These are phyloP conservation scores for Leishmania major DNA, from an alignment of 208 protist species.

Conservation along the genomic window DNA sequence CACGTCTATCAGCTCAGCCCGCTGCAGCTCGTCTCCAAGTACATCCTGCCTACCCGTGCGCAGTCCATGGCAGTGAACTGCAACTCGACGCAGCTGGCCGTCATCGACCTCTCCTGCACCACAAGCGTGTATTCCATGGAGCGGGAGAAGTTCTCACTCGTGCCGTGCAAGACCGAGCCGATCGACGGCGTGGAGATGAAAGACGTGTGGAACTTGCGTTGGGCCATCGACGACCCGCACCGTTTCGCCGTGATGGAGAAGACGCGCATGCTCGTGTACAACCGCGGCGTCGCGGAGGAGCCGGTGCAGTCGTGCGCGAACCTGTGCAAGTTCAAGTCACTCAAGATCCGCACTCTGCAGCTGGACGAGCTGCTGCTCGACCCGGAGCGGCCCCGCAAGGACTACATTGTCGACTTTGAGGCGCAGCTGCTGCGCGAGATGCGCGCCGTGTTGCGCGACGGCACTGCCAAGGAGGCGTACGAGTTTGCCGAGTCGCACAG, in stretches of 20 bases:
- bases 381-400: slow-evolving; percentile 88
- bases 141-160: slow-evolving; percentile 53
- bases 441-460: slow-evolving; percentile 58
- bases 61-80: slow-evolving; percentile 92
- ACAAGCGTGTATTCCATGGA: slow-evolving; percentile 75
- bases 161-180: slow-evolving; percentile 60
- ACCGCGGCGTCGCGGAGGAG: slow-evolving; percentile 89
- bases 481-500: slow-evolving; percentile 93
- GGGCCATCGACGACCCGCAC: slow-evolving; percentile 93
- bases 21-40: slow-evolving; percentile 82
- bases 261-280: slow-evolving; percentile 94
- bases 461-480: slow-evolving; percentile 88
- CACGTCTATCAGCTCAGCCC: slow-evolving; percentile 91
- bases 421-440: slow-evolving; percentile 91
- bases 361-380: slow-evolving; percentile 95
- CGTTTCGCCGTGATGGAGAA: slow-evolving; percentile 96
- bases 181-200: slow-evolving; percentile 90
- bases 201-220: slow-evolving; percentile 95
- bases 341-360: slow-evolving; percentile 88
- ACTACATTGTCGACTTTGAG: slow-evolving; percentile 90
- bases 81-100: slow-evolving; percentile 81
- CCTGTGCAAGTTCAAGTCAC: slow-evolving; percentile 93
- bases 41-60: slow-evolving; percentile 74
- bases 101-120: slow-evolving; percentile 93
- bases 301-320: slow-evolving; percentile 87